Conservation (phyloP, 441 rosid species). For the Lagerstroemia fauriei region DNA sequence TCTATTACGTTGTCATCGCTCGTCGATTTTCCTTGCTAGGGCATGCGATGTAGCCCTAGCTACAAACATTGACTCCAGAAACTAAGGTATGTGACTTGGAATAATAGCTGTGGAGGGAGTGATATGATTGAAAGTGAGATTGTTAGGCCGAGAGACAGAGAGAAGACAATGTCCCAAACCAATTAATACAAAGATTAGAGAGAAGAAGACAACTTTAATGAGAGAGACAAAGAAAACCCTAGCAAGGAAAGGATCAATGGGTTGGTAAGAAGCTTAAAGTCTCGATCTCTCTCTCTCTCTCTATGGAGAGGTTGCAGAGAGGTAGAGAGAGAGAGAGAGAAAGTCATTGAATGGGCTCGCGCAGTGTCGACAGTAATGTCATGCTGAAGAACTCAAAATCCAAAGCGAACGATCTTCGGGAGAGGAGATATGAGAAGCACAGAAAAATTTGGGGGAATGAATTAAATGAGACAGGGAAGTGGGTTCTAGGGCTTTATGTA, state of each 20-base stretch:
- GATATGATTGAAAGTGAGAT: not conserved
- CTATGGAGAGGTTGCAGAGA: not conserved
- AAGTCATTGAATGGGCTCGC: not conserved
- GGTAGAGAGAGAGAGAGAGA: not conserved
- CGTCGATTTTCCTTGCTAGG: too few species aligned
- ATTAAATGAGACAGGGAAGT: not conserved
- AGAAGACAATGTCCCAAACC: slow-evolving; percentile 1
- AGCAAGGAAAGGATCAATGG: slow-evolving; percentile 4
- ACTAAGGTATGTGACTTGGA: too few species aligned
- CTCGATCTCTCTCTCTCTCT: not conserved
- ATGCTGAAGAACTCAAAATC: slow-evolving; percentile 13
- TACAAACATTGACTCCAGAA: too few species aligned
- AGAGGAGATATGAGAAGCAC: not conserved
- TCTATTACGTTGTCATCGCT: too few species aligned
- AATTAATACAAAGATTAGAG: not conserved
- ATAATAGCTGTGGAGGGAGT: too few species aligned
- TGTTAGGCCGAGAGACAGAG: not conserved
- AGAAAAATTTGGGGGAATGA: not conserved
- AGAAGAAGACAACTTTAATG: not conserved
- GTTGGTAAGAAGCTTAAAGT: slow-evolving; percentile 4
- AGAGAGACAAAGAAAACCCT: not conserved
- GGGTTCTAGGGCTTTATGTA: not conserved
- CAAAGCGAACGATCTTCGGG: not conserved
- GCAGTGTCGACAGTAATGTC: slow-evolving; percentile 1
- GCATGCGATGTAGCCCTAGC: too few species aligned